Base-by-base conservation (phyloP, 169 alveolate species). In the Plasmodium vivax region DNA sequence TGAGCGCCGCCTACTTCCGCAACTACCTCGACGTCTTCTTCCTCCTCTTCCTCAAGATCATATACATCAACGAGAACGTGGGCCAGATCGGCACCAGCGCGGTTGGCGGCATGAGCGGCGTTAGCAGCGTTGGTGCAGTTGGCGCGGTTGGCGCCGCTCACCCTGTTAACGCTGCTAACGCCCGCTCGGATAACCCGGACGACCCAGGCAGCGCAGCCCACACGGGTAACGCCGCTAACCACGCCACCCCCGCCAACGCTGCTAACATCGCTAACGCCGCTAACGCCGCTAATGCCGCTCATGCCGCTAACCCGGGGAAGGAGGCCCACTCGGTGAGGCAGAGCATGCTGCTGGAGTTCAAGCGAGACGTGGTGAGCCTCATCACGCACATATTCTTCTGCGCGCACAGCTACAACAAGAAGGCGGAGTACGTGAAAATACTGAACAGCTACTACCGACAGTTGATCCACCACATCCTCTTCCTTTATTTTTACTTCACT, bases 21-120 rank as follows among this genome's bases (percentile, higher is more conserved):
- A 90, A 90, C 82, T 90, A 90, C 51, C 73, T 90, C 9, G 94
- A 90, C 36, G 94, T 90, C 4, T 90, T 90, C 5, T 90, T 90
- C 73, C 47, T 90, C 2, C 82, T 90, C 34, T 90, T 90, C 80
- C 36, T 90, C 23, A 80, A 71, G 51, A 90, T 90, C 9, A 19
- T 90, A 2, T 90, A 90, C 54, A 32, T 90, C 1, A 90, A 90
- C 51, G 94, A 90, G 73, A 62, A 71, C 23, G 71, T 90, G 16
- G 74, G 72, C 0, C 84, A 90, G 34, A 16, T 90, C 2, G 84
- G 84, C 12, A 43, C 51, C 16, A 3, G 30, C 6, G 84, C 51
- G 4, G 71, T 2, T 9, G 34, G 7, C 58, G 30, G 8, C 14
- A 16, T 43, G 2, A 51, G 32, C 30, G 62, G 12, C 16, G 16